phyloP scores from a whole-genome alignment of 2,329 filamentous ascomycete genomes.

The Fusarium papillatum region DNA sequence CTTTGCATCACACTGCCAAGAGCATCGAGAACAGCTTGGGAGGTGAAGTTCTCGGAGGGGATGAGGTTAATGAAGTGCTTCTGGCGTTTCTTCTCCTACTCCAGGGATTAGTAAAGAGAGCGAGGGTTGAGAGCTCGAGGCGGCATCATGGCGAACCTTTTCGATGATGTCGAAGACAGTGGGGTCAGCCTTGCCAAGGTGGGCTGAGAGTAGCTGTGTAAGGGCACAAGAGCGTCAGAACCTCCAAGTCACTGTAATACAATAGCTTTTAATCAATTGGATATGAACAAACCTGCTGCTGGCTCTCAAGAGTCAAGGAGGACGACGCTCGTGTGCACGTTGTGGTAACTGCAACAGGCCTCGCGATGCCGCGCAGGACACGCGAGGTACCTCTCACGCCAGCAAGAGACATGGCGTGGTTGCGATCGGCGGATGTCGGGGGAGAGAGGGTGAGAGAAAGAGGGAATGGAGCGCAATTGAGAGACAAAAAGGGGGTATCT shows the following conservation, averaged over 20 bases:
- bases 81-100: conserved; percentile 92
- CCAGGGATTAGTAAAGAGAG: neutral
- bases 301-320: conserved; percentile 65
- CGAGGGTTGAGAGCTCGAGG: neutral
- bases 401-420: conserved; percentile 60
- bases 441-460: neutral
- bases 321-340: conserved; percentile 55
- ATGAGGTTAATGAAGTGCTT: conserved; percentile 99
- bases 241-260: conserved; percentile 7
- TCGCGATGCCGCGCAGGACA: conserved; percentile 59
- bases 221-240: conserved; percentile 30
- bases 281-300: conserved; percentile 66
- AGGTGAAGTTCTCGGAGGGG: conserved; percentile 96
- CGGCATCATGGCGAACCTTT: conserved; percentile 70
- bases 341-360: conserved; percentile 39
- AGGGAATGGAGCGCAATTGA: conserved; percentile 2
- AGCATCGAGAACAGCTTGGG: conserved; percentile 91
- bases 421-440: conserved; percentile 17
- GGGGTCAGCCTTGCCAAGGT: conserved; percentile 88
- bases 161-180: conserved; percentile 90
- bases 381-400: conserved; percentile 63
- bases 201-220: conserved; percentile 82
- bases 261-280: conserved; percentile 21
- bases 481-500: conserved; percentile 14
- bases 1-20: conserved; percentile 96